Percentiles rank a stretch among this genome's conserved stretches.
These are phyloP conservation scores for Myxozyma vanderwaltii DNA, from an alignment of 805 yeast species.

Conservation along the genomic window DNA sequence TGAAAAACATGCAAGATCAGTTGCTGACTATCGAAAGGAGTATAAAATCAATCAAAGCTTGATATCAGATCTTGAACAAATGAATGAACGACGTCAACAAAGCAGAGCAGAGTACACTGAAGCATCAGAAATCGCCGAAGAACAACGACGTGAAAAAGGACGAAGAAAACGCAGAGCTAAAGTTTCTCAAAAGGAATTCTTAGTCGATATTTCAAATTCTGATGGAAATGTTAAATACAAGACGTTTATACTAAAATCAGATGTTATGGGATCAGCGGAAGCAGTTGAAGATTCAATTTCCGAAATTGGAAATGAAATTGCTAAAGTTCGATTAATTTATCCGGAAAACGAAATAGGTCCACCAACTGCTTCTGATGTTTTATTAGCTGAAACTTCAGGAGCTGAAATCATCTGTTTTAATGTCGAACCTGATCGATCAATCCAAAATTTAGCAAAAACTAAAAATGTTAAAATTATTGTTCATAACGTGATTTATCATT, in stretches of 20 bases:
- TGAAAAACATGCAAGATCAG: constrained; percentile 73
- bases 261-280: constrained; percentile 92
- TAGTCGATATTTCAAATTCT: constrained; percentile 36
- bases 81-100: constrained; percentile 67
- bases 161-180: neutral
- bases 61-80: constrained; percentile 62
- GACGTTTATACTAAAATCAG: constrained; percentile 79
- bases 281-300: constrained; percentile 83
- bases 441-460: constrained; percentile 58
- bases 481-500: constrained; percentile 81
- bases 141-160: neutral
- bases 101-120: constrained; percentile 49
- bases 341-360: constrained; percentile 88
- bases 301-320: constrained; percentile 86
- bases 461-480: constrained; percentile 60
- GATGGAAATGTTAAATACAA: constrained; percentile 43
- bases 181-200: constrained; percentile 33
- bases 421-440: constrained; percentile 64
- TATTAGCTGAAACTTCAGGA: constrained; percentile 66
- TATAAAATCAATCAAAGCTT: constrained; percentile 58
- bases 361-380: constrained; percentile 66
- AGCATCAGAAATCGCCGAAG: constrained; percentile 53
- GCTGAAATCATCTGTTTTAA: constrained; percentile 83
- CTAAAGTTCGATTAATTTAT: constrained; percentile 65
- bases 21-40: constrained; percentile 61